These are phyloP conservation scores for Triticum dicoccoides DNA, from an alignment of 176 grass and related monocot species.

Conservation along the genomic window DNA sequence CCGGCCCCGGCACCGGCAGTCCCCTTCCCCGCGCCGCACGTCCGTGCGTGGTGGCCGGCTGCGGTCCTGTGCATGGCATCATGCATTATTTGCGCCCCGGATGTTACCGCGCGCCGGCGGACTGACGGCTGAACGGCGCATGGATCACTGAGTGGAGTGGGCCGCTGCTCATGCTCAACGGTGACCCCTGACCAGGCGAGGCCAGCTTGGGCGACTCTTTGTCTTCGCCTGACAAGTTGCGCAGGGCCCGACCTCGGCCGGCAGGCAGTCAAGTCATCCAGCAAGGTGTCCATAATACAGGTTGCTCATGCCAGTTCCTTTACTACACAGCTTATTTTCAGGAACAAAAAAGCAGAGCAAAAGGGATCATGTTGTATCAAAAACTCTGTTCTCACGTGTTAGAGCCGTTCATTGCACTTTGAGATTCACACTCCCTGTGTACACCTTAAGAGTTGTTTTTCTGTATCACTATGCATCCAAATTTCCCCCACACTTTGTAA, in stretches of 20 bases:
- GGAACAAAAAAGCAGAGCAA: no score
- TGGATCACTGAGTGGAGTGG: neutral
- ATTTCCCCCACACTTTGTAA: no score
- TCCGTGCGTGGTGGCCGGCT: neutral
- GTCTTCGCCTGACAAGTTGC: neutral
- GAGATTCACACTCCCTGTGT: no score
- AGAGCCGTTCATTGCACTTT: no score
- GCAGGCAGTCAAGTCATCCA: neutral
- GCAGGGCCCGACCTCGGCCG: neutral
- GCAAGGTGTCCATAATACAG: neutral
- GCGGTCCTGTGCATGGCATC: neutral
- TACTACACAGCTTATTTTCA: no score
- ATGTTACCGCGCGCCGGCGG: neutral
- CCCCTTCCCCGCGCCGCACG: neutral
- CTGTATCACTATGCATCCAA: no score
- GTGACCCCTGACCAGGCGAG: conserved; percentile 19
- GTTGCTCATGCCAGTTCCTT: neutral
- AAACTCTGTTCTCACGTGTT: no score
- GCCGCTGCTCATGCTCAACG: neutral
- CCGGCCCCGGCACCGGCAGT: neutral
- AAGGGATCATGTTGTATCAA: no score
- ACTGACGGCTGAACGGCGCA: neutral
- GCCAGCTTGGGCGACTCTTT: neutral
- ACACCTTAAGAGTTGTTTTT: no score
- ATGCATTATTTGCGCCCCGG: neutral